phyloP scores from a whole-genome alignment of 371 early-diverging fungal genomes.

The Lichtheimia ornata region DNA sequence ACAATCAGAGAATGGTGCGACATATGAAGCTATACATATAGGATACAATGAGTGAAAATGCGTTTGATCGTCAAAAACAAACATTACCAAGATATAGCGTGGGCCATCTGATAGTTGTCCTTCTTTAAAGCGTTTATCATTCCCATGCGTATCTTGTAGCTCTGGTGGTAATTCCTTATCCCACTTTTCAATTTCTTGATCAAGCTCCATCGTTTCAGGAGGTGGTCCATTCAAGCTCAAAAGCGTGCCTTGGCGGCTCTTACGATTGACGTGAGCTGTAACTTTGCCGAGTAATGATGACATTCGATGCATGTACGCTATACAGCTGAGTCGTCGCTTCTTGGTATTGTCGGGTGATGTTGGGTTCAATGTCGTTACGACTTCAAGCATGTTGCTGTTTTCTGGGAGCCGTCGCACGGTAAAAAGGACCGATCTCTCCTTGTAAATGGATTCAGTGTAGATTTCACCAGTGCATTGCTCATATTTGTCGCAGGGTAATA shows the following conservation, averaged over 20 bases:
- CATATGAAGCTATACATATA: conserved; percentile 28
- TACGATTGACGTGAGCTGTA: conserved; percentile 52
- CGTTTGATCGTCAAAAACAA: neutral
- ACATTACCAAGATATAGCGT: conserved; percentile 26
- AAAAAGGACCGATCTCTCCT: conserved; percentile 24
- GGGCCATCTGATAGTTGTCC: conserved; percentile 12
- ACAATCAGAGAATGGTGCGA: conserved; percentile 53
- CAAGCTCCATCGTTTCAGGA: conserved; percentile 48
- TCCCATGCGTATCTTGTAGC: conserved; percentile 43
- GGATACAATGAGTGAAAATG: neutral
- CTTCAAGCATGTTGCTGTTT: conserved; percentile 28
- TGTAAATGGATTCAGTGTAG: conserved; percentile 41
- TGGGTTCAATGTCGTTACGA: conserved; percentile 18
- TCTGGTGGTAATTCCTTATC: conserved; percentile 39
- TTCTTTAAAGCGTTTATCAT: conserved; percentile 24
- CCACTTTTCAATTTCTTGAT: conserved; percentile 48
- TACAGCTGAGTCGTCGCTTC: conserved; percentile 17
- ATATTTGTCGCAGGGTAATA: conserved; percentile 55
- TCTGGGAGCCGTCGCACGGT: conserved; percentile 28
- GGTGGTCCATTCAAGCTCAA: conserved; percentile 39
- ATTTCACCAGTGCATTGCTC: conserved; percentile 43
- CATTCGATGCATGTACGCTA: conserved; percentile 26
- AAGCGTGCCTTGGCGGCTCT: conserved; percentile 28
- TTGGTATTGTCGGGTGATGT: neutral
- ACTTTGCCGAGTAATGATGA: conserved; percentile 45